A percentile compares a stretch with the other conserved stretches of the same genome.
phyloP scores from a whole-genome alignment of 306 rosid species.

The Quercus parvula region DNA sequence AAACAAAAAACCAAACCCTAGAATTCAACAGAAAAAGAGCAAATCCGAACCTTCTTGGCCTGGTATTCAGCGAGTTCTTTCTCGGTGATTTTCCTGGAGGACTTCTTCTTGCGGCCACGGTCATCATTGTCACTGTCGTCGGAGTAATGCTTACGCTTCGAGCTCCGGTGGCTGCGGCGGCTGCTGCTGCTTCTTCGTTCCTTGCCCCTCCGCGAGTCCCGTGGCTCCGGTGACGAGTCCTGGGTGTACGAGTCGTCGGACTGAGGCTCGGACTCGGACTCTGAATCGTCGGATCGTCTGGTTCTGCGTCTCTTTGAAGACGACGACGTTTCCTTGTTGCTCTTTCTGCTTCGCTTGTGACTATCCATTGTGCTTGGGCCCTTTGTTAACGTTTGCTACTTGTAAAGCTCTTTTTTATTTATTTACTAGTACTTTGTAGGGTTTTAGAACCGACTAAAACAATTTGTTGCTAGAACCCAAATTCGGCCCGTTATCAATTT shows the following conservation, averaged over 20 bases:
- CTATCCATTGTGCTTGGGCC: slow-evolving; percentile 14
- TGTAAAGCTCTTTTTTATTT: too few species aligned
- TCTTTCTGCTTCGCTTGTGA: slow-evolving; percentile 35
- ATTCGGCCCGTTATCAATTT: too few species aligned
- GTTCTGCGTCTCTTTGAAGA: slow-evolving; percentile 36
- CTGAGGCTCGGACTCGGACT: slow-evolving; percentile 34
- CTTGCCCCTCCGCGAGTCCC: slow-evolving; percentile 32
- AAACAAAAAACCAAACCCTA: not conserved
- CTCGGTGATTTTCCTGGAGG: slow-evolving; percentile 57
- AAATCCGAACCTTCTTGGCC: slow-evolving; percentile 52
- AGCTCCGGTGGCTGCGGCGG: slow-evolving; percentile 37
- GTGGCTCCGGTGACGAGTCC: slow-evolving; percentile 27
- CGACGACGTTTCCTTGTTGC: slow-evolving; percentile 28
- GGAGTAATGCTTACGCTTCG: slow-evolving; percentile 32
- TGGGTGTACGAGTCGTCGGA: slow-evolving; percentile 37
- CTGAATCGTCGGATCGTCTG: slow-evolving; percentile 38
- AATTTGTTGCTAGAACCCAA: too few species aligned
- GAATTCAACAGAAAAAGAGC: not conserved
- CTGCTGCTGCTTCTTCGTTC: slow-evolving; percentile 30
- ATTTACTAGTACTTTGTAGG: too few species aligned
- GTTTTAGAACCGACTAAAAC: too few species aligned
- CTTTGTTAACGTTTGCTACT: not conserved
- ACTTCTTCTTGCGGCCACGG: slow-evolving; percentile 31
- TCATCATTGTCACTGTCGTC: slow-evolving; percentile 36
- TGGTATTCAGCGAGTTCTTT: slow-evolving; percentile 66